A percentile compares a stretch with the other conserved stretches of the same genome.
Evolutionary conservation across 805 yeast species (phyloP).

Genomic region (Dipodascopsis uninucleata): DNA sequence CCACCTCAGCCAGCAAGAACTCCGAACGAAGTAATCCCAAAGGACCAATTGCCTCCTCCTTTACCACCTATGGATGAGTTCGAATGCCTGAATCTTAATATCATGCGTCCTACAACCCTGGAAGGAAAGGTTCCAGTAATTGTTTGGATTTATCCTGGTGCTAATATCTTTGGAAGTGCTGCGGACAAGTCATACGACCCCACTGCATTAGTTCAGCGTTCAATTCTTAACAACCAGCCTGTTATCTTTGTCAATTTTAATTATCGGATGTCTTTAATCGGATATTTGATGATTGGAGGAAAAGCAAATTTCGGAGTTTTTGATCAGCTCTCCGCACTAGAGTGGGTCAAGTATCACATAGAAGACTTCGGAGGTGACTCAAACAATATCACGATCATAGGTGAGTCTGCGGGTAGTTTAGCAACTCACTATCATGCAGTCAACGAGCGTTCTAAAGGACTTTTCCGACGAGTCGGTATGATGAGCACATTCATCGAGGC

Average conservation of each 20-base stretch:
- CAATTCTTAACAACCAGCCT: slow-evolving; percentile 30
- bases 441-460: slow-evolving; percentile 19
- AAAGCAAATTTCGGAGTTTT: slow-evolving; percentile 43
- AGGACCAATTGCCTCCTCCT: slow-evolving; percentile 17
- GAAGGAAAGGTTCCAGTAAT: slow-evolving; percentile 15
- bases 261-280: slow-evolving; percentile 40
- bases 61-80: slow-evolving; percentile 31
- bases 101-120: slow-evolving; percentile 30
- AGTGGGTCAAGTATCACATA: slow-evolving; percentile 47
- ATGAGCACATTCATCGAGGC: slow-evolving; percentile 33
- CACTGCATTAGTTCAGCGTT: slow-evolving; percentile 29
- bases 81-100: slow-evolving; percentile 34
- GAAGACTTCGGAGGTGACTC: slow-evolving; percentile 48
- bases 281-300: slow-evolving; percentile 41
- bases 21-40: slow-evolving; percentile 13
- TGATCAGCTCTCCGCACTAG: slow-evolving; percentile 47
- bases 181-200: slow-evolving; percentile 30
- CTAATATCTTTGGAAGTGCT: slow-evolving; percentile 18
- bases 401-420: slow-evolving; percentile 48
- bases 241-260: slow-evolving; percentile 40
- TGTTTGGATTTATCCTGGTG: slow-evolving; percentile 27
- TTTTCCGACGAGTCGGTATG: slow-evolving; percentile 30
- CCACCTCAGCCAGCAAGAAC: slow-evolving; percentile 24
- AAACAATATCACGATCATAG: slow-evolving; percentile 43
- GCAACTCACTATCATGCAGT: slow-evolving; percentile 41